Evolutionary conservation across 2,329 filamentous ascomycete genomes (phyloP).

Genomic region (Phyllachora maydis): DNA sequence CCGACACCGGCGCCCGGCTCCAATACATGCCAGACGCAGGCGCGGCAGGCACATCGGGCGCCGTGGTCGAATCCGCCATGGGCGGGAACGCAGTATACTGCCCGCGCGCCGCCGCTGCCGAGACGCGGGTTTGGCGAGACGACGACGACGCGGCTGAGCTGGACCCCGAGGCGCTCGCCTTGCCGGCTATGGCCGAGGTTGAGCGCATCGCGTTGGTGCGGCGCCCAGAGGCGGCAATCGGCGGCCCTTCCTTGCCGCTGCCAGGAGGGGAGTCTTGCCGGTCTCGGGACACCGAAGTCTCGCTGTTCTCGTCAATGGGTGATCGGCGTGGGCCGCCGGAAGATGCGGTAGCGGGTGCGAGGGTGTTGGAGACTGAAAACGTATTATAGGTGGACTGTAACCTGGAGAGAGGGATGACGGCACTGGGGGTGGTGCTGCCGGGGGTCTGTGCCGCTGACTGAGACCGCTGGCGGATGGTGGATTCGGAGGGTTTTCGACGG

Average conservation of each 20-base stretch:
- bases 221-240: conserved; percentile 16
- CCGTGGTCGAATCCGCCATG: conserved; percentile 31
- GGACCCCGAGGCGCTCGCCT: conserved; percentile 6
- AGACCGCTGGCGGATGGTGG: conserved; percentile 30
- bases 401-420: too few species aligned
- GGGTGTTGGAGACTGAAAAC: too few species aligned
- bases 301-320: too few species aligned
- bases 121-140: conserved; percentile 7
- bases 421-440: conserved; percentile 9
- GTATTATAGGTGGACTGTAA: too few species aligned
- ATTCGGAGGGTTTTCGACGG: conserved; percentile 27
- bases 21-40: conserved; percentile 56
- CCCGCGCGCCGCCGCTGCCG: conserved; percentile 11
- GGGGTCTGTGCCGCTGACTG: conserved; percentile 25
- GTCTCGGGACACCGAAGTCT: too few species aligned
- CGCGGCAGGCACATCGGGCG: conserved; percentile 37
- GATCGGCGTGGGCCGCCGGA: too few species aligned
- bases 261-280: conserved; percentile 8
- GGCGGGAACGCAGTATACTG: conserved; percentile 30
- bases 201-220: conserved; percentile 31
- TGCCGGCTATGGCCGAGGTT: conserved; percentile 27
- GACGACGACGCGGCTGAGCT: conserved; percentile 5
- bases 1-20: conserved; percentile 44
- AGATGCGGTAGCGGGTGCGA: too few species aligned
- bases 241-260: conserved; percentile 8